Evolutionary conservation across 169 alveolate species (phyloP).

Genomic region (Cryptosporidium felis): DNA sequence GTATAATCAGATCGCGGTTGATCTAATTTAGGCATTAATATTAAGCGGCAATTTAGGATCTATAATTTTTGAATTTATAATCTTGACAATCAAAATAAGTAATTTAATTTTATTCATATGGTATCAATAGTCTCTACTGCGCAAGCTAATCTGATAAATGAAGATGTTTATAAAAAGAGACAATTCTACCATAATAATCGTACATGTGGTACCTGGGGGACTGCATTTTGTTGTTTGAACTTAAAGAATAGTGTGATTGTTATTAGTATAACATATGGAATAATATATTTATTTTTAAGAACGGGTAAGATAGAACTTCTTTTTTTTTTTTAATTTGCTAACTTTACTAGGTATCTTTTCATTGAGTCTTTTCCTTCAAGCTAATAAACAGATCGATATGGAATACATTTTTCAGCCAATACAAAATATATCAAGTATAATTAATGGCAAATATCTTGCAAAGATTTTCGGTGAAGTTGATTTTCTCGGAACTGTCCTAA

Average conservation of each 20-base stretch:
- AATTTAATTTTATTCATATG: neutral
- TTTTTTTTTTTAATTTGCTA: neutral
- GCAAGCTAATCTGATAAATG: slow-evolving; percentile 28
- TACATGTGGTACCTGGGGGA: slow-evolving; percentile 64
- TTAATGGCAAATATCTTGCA: neutral
- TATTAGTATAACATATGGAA: slow-evolving; percentile 25
- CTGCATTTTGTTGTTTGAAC: slow-evolving; percentile 55
- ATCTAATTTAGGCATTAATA: neutral
- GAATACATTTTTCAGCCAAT: neutral
- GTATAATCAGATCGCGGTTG: slow-evolving; percentile 61
- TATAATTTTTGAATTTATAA: slow-evolving; percentile 23
- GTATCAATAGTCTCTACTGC: slow-evolving; percentile 69
- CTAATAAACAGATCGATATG: neutral
- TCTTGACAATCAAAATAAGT: neutral
- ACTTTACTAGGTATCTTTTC: neutral
- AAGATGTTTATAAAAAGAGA: slow-evolving; percentile 11
- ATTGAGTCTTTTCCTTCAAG: neutral
- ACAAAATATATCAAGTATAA: neutral
- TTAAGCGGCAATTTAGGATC: slow-evolving; percentile 35
- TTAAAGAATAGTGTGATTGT: slow-evolving; percentile 17
- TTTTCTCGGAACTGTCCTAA: neutral
- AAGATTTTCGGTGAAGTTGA: neutral
- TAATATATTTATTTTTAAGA: neutral
- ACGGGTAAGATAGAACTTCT: slow-evolving; percentile 4
- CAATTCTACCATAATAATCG: neutral